Percentiles rank a stretch among this genome's conserved stretches.
phyloP scores from a whole-genome alignment of 192 early-diverging fungal genomes.

The Pilaira anomala region DNA sequence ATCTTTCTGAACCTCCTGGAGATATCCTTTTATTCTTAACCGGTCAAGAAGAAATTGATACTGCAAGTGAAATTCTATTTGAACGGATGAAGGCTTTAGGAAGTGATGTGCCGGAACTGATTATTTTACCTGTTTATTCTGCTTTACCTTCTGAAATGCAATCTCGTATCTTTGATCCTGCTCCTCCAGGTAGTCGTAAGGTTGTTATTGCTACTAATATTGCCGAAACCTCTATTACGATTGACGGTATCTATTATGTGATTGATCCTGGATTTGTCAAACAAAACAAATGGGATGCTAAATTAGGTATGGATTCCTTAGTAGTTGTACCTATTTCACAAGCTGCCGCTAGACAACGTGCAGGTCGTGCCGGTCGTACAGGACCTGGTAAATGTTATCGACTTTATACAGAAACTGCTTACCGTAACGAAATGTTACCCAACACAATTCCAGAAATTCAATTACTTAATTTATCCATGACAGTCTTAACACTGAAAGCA shows the following conservation, averaged over 20 bases:
- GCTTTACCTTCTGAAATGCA: conserved; percentile 94
- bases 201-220: conserved; percentile 98
- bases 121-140: conserved; percentile 92
- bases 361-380: conserved; percentile 96
- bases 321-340: conserved; percentile 92
- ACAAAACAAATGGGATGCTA: conserved; percentile 95
- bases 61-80: conserved; percentile 63
- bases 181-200: conserved; percentile 75
- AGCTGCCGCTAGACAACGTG: conserved; percentile 91
- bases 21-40: conserved; percentile 96
- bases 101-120: conserved; percentile 67
- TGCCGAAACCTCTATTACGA: conserved; percentile 97
- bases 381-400: conserved; percentile 94
- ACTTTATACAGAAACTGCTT: conserved; percentile 92
- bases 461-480: conserved; percentile 88
- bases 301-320: conserved; percentile 96
- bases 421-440: conserved; percentile 90
- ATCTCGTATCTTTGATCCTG: conserved; percentile 91
- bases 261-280: conserved; percentile 96
- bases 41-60: conserved; percentile 99
- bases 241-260: conserved; percentile 96
- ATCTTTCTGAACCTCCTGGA: conserved; percentile 88
- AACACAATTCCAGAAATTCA: conserved; percentile 97
- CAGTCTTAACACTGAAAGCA: conserved; percentile 90
- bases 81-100: conserved; percentile 72